Evolutionary conservation across 306 rosid species (phyloP).

Genomic region (Mucuna pruriens): DNA sequence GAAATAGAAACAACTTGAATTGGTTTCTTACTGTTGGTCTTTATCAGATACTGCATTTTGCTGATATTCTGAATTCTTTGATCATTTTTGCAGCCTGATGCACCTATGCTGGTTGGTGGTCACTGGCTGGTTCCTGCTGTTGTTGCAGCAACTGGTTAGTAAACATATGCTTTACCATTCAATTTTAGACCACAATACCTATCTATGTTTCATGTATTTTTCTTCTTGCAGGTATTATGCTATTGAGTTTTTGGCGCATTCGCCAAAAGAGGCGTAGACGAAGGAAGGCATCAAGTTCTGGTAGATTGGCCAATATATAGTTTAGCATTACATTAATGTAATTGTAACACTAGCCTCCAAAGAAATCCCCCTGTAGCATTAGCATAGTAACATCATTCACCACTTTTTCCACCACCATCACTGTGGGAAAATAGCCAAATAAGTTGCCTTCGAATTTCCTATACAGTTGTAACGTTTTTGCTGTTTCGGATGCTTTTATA

Average conservation of each 20-base stretch:
- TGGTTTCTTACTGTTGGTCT: background rate
- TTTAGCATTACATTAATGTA: conserved; percentile 32
- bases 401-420: conserved; percentile 34
- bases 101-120: conserved; percentile 66
- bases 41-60: conserved; percentile 18
- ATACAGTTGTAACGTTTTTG: conserved; percentile 42
- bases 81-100: conserved; percentile 69
- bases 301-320: conserved; percentile 72
- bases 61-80: conserved; percentile 37
- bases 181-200: background rate
- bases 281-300: conserved; percentile 73
- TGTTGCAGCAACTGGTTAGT: conserved; percentile 76
- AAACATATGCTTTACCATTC: conserved; percentile 25
- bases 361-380: conserved; percentile 44
- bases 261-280: conserved; percentile 83
- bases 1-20: conserved; percentile 30
- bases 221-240: conserved; percentile 58
- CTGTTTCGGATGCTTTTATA: conserved; percentile 37
- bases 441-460: conserved; percentile 20
- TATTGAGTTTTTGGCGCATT: conserved; percentile 83
- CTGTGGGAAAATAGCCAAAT: conserved; percentile 43
- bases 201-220: conserved; percentile 14
- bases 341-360: conserved; percentile 40
- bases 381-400: conserved; percentile 40
- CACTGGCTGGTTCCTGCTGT: conserved; percentile 84